Conservation (phyloP, 768 basidiomycete species). For the Holtermanniella nyarrowii region DNA sequence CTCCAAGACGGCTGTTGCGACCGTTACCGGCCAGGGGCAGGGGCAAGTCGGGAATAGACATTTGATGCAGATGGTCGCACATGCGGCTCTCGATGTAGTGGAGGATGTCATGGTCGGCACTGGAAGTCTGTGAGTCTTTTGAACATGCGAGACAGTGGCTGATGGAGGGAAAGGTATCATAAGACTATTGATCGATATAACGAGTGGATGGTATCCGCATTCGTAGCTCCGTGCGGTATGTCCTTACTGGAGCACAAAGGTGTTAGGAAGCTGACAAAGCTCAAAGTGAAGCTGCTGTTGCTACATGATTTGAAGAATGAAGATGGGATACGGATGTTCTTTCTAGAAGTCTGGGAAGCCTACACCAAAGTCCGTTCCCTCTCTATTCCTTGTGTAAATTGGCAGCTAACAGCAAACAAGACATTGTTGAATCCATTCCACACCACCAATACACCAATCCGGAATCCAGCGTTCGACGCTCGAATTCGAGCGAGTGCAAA, state of each 20-base stretch:
- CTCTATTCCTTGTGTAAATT: neutral
- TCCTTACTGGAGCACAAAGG: conserved; percentile 1
- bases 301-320: conserved; percentile 94
- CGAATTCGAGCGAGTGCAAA: conserved; percentile 77
- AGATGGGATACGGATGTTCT: conserved; percentile 86
- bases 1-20: conserved; percentile 6
- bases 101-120: conserved; percentile 63
- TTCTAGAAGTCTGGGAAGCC: conserved; percentile 91
- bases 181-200: conserved; percentile 95
- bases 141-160: neutral
- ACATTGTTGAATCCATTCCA: conserved; percentile 98
- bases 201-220: conserved; percentile 96
- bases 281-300: conserved; percentile 80
- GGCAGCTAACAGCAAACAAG: conserved; percentile 7
- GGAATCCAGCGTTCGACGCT: conserved; percentile 68
- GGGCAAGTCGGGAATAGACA: conserved; percentile 53
- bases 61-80: conserved; percentile 98
- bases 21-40: conserved; percentile 46
- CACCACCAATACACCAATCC: conserved; percentile 72
- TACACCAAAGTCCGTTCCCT: conserved; percentile 72
- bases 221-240: conserved; percentile 90
- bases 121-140: conserved; percentile 32
- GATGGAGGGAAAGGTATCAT: conserved; percentile 59
- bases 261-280: neutral
- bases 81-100: conserved; percentile 86